phyloP scores from a whole-genome alignment of 1,284 basidiomycete genomes.

The Leccinum ponderosum region DNA sequence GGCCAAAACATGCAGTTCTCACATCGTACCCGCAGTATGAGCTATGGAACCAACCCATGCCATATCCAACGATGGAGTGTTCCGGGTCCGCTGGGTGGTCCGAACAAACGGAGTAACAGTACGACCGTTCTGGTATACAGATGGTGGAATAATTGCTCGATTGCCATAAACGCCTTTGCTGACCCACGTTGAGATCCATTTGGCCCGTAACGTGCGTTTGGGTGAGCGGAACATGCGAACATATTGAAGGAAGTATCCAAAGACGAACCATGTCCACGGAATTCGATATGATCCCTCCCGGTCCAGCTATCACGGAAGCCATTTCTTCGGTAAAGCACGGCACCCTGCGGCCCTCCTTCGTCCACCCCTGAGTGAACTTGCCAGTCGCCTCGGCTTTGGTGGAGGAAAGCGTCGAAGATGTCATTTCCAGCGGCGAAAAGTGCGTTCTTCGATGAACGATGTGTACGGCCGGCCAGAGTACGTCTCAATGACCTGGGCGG shows the following conservation, averaged over 20 bases:
- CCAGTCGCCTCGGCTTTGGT: slow-evolving; percentile 33
- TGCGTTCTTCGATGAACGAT: slow-evolving; percentile 27
- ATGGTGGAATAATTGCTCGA: slow-evolving; percentile 27
- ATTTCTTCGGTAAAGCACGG: slow-evolving; percentile 30
- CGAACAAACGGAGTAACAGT: slow-evolving; percentile 22
- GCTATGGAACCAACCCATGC: slow-evolving; percentile 36
- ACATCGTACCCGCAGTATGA: slow-evolving; percentile 39
- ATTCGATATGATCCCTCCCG: slow-evolving; percentile 39
- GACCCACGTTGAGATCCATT: slow-evolving; percentile 37
- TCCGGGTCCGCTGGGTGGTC: slow-evolving; percentile 4
- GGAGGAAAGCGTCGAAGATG: slow-evolving; percentile 37
- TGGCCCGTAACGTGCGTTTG: slow-evolving; percentile 19
- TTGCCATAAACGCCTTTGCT: slow-evolving; percentile 28
- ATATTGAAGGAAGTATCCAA: neutral
- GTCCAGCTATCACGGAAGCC: slow-evolving; percentile 28
- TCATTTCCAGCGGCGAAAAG: slow-evolving; percentile 35
- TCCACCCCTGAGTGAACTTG: slow-evolving; percentile 37
- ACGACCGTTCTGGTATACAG: slow-evolving; percentile 28
- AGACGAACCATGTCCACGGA: slow-evolving; percentile 37
- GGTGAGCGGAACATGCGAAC: neutral
- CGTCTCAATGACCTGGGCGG: slow-evolving; percentile 35
- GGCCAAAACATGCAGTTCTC: neutral
- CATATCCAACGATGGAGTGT: slow-evolving; percentile 30
- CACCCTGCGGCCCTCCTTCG: slow-evolving; percentile 24
- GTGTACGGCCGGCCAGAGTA: slow-evolving; percentile 36